phyloP scores from a whole-genome alignment of 1,139 yeast species.

The Zygosaccharomyces sapae region DNA sequence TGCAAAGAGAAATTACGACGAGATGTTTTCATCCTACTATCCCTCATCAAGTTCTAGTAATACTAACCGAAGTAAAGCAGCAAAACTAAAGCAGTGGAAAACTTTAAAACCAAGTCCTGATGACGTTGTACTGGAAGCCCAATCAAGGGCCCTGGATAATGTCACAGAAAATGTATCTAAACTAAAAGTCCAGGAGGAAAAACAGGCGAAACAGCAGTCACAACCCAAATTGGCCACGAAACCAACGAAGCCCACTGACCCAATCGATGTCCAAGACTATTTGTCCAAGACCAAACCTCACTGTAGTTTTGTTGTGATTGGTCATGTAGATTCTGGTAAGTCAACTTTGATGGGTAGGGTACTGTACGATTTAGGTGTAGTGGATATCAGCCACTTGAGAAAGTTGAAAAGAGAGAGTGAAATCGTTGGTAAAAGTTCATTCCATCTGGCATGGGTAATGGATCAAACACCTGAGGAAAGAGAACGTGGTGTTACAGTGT shows the following conservation, averaged over 20 bases:
- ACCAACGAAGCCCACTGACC: conserved; percentile 38
- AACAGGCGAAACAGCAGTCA: conserved; percentile 17
- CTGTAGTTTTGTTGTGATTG: conserved; percentile 78
- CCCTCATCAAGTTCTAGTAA: conserved; percentile 20
- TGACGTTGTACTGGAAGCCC: conserved; percentile 63
- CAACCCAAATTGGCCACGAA: conserved; percentile 25
- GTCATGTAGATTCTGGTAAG: conserved; percentile 98
- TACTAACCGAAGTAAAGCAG: conserved; percentile 22
- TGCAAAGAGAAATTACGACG: conserved; percentile 17
- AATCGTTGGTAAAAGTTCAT: conserved; percentile 81
- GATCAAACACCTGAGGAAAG: conserved; percentile 94
- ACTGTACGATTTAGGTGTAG: conserved; percentile 73
- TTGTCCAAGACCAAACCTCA: conserved; percentile 51
- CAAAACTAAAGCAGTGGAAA: too few species aligned
- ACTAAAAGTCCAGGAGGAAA: conserved; percentile 16
- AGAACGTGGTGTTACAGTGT: conserved; percentile 86
- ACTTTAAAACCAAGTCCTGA: conserved; percentile 80
- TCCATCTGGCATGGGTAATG: conserved; percentile 96
- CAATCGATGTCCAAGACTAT: conserved; percentile 38
- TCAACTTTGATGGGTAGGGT: conserved; percentile 91
- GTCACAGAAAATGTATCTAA: conserved; percentile 22
- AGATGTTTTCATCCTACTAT: conserved; percentile 24
- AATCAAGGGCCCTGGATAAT: conserved; percentile 48
- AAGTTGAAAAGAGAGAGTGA: conserved; percentile 78
- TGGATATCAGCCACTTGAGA: conserved; percentile 71